Evolutionary conservation across 2,329 filamentous ascomycete genomes (phyloP), one percentile per base, ranked within the genome.

Genomic region (Monilinia polystroma): DNA sequence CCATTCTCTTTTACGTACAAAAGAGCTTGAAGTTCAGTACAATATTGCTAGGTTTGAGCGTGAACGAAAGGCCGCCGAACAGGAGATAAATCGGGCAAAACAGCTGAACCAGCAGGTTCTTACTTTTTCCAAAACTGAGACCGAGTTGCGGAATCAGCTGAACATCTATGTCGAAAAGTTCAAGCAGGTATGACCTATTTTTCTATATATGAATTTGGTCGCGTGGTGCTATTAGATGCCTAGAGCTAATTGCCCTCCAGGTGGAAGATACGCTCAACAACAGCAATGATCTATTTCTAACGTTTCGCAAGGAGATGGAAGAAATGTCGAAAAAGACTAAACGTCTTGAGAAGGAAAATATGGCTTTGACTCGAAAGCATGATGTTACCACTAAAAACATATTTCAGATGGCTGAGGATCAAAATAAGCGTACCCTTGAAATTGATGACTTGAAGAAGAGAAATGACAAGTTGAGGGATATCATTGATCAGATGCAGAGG

Each of bases 321-420:
- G 95, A 98, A 76, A 98, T 98, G 93, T 97, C 93, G 0, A 97
- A 97, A 81, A 98, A 98, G 81, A 97, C 94, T 7, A 97, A 97
- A 79, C 89, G 93, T 35, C 83, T 99, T 64, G 95, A 99, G 78
- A 97, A 97, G 80, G 95, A 99, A 76, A 98, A 99, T 75, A 90
- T 95, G 73, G 90, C 87, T 23, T 85, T 97, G 63, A 96, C 92
- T 72, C 87, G 94, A 66, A 97, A 97, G 79, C 94, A 97, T 78
- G 93, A 97, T 73, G 88, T 92, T 58, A 96, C 93, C 35, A 95
- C 95, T 75, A 89, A 91, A 72, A 98, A 97, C 78, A 97, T 99
- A 76, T 87, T 97, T 68, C 91, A 95, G 76, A 97, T 98, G 94
- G 95, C 94, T 4, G 93, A 97, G 78, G 94, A 98, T 78, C 89